Evolutionary conservation across 1,284 basidiomycete genomes (phyloP).

Genomic region (Leccinum variabile): DNA sequence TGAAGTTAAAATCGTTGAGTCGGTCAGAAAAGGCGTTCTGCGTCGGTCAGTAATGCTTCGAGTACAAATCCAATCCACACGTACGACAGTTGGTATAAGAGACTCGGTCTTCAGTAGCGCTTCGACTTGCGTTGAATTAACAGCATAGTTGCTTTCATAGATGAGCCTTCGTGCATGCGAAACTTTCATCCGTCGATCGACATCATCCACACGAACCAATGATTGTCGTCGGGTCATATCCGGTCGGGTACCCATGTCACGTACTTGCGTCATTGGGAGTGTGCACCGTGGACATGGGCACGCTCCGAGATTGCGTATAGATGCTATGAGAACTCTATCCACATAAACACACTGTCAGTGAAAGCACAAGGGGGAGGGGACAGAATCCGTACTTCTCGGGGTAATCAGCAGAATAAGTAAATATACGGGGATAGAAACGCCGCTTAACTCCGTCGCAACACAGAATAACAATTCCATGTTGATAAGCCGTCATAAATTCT

Average conservation of each 20-base stretch:
- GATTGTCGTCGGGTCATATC: background rate
- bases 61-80: background rate
- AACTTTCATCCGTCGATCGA: conserved; percentile 8
- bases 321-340: no score
- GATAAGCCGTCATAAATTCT: no score
- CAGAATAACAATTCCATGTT: no score
- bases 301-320: background rate
- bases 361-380: no score
- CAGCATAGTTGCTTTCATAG: conserved; percentile 14
- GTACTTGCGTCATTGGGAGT: conserved; percentile 7
- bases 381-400: no score
- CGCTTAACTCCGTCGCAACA: no score
- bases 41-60: background rate
- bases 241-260: conserved; percentile 11
- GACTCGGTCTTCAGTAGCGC: conserved; percentile 14
- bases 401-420: no score
- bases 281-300: conserved; percentile 38
- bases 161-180: conserved; percentile 11
- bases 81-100: background rate
- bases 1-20: background rate
- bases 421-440: no score
- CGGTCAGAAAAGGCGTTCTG: background rate
- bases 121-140: conserved; percentile 15
- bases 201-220: conserved; percentile 1
- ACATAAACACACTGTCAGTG: no score